Evolutionary conservation across 371 early-diverging fungal species (phyloP), one percentile per base, ranked within the genome.

Genomic region (Apophysomyces ossiformis): DNA sequence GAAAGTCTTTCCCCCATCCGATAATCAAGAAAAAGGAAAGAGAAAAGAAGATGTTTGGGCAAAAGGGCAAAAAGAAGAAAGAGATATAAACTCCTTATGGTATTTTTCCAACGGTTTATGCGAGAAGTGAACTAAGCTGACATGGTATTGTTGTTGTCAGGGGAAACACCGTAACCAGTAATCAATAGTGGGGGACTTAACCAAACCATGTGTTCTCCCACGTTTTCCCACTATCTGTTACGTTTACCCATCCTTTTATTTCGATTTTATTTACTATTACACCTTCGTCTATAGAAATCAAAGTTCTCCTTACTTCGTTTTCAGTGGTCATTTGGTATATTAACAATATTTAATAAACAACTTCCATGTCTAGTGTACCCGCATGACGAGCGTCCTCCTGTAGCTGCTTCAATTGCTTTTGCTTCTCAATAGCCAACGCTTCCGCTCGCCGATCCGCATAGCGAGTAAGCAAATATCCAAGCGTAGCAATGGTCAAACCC

Each of bases 361-460:
- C 79, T 63, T 82, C 82, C 77, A 77, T 78, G 62, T 81, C 82
- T 4, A 74, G 75, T 56, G 76, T 70, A 1, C 77, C 75, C 56
- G 79, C 73, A 37, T 69, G 69, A 56, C 73, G 71, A 18, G 82
- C 82, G 54, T 82, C 82, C 69, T 82, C 79, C 67, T 75, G 67
- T 54, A 77, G 45, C 43, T 60, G 69, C 43, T 82, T 82, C 35
- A 67, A 64, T 35, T 67, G 71, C 62, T 69, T 69, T 61, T 77
- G 76, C 32, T 73, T 65, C 56, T 78, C 77, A 12, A 73, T 45
- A 8, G 72, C 62, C 15, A 71, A 18, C 8, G 69, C 47, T 38
- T 73, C 73, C 21, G 78, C 73, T 56, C 74, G 72, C 44, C 66
- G 65, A 7, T 67, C 76, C 36, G 77, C 75, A 58, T 74, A 77